Evolutionary conservation across 208 protist species (phyloP).

Genomic region (Crithidia expoeki): DNA sequence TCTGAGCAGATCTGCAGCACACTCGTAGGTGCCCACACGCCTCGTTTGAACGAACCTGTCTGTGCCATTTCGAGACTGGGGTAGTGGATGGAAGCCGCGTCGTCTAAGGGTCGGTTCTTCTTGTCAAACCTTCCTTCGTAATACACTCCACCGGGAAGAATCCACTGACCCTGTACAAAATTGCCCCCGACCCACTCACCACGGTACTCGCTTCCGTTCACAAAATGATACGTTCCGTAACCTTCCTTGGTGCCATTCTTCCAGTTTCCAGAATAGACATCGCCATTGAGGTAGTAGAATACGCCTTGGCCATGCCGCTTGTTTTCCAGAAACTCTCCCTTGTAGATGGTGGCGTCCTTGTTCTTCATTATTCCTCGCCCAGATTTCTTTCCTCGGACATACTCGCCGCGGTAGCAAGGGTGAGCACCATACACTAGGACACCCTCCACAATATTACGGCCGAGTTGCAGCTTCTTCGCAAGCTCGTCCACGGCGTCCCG

Average conservation of each 20-base stretch:
- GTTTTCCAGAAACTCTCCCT: constrained; percentile 91
- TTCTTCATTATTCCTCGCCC: constrained; percentile 90
- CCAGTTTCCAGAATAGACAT: constrained; percentile 91
- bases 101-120: constrained; percentile 82
- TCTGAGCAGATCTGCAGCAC: constrained; percentile 69
- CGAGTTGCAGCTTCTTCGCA: constrained; percentile 63
- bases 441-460: constrained; percentile 61
- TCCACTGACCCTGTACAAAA: constrained; percentile 89
- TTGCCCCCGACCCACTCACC: constrained; percentile 77
- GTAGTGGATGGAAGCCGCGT: constrained; percentile 76
- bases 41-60: constrained; percentile 71
- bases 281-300: constrained; percentile 92
- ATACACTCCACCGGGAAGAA: constrained; percentile 82
- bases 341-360: constrained; percentile 90
- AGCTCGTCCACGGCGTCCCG: constrained; percentile 34
- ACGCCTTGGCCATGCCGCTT: constrained; percentile 90
- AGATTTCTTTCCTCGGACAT: constrained; percentile 76
- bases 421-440: constrained; percentile 73
- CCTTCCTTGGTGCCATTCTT: constrained; percentile 79
- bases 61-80: constrained; percentile 72
- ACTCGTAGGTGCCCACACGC: constrained; percentile 77
- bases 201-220: constrained; percentile 81
- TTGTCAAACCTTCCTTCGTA: constrained; percentile 92
- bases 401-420: constrained; percentile 89
- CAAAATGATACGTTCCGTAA: constrained; percentile 91